These are phyloP conservation scores for Rhynchospora tenuis DNA, from an alignment of 176 grass and related monocot genomes.

Conservation along the genomic window DNA sequence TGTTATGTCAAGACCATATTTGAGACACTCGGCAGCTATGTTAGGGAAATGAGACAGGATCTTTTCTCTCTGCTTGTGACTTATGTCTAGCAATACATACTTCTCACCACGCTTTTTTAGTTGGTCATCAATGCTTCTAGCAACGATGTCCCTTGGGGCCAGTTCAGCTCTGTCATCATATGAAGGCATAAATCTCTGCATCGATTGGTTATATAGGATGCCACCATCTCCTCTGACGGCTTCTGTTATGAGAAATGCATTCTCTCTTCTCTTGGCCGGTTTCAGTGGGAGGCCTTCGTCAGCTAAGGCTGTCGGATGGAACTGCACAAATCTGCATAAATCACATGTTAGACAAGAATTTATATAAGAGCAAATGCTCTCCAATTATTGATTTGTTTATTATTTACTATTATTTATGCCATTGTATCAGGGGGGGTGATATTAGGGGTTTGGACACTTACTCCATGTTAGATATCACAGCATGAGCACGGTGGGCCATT, in stretches of 20 bases:
- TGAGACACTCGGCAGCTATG: constrained; percentile 78
- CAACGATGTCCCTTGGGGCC: constrained; percentile 82
- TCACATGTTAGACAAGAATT: not conserved
- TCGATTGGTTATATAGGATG: constrained; percentile 83
- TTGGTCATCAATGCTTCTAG: constrained; percentile 93
- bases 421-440: not conserved
- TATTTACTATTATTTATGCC: not conserved
- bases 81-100: constrained; percentile 81
- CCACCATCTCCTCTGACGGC: constrained; percentile 93
- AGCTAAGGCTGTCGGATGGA: constrained; percentile 89
- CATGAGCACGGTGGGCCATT: constrained; percentile 86
- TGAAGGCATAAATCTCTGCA: constrained; percentile 84
- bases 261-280: constrained; percentile 61
- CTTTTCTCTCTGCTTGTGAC: constrained; percentile 67
- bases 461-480: constrained; percentile 99
- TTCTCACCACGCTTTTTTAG: constrained; percentile 83
- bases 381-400: not conserved
- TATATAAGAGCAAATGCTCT: not conserved
- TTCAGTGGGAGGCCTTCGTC: constrained; percentile 87
- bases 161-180: constrained; percentile 82
- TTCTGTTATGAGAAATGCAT: constrained; percentile 91
- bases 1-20: constrained; percentile 68
- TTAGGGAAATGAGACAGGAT: constrained; percentile 88
- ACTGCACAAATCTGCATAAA: constrained; percentile 84
- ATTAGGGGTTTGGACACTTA: constrained; percentile 38